These are phyloP conservation scores for Plasmodium billcollinsi DNA, from an alignment of 169 alveolate species.

Conservation along the genomic window DNA sequence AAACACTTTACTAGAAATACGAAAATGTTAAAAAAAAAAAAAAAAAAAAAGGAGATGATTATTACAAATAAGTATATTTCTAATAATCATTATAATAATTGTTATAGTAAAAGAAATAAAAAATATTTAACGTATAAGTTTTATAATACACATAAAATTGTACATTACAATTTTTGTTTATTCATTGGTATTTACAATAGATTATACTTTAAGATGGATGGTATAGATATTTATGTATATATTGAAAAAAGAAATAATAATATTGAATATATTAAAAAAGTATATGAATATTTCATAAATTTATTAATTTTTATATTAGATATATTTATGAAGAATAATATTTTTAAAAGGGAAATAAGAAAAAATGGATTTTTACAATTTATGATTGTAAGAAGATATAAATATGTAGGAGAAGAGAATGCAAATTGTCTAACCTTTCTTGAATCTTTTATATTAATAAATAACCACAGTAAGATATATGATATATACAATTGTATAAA, in stretches of 20 bases:
- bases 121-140: conserved; percentile 30
- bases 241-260: conserved; percentile 3
- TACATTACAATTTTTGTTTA: conserved; percentile 46
- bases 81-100: too few species aligned
- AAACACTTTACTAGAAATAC: not conserved
- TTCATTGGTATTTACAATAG: conserved; percentile 34
- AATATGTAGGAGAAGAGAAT: conserved; percentile 63
- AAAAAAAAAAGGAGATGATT: not conserved
- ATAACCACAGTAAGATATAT: not conserved
- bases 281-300: not conserved
- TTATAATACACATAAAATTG: conserved; percentile 16
- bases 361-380: conserved; percentile 43
- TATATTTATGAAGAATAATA: conserved; percentile 12
- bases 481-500: not conserved
- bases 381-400: conserved; percentile 30
- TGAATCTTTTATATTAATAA: not conserved
- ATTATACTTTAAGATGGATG: conserved; percentile 18
- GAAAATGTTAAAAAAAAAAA: not conserved
- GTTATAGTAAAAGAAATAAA: not conserved
- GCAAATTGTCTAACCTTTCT: conserved; percentile 41
- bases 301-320: conserved; percentile 11
- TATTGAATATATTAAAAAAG: not conserved
- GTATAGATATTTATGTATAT: conserved; percentile 27
- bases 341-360: conserved; percentile 10
- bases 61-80: not conserved